These are phyloP conservation scores for Adansonia digitata DNA, from an alignment of 345 rosid species.

Conservation along the genomic window DNA sequence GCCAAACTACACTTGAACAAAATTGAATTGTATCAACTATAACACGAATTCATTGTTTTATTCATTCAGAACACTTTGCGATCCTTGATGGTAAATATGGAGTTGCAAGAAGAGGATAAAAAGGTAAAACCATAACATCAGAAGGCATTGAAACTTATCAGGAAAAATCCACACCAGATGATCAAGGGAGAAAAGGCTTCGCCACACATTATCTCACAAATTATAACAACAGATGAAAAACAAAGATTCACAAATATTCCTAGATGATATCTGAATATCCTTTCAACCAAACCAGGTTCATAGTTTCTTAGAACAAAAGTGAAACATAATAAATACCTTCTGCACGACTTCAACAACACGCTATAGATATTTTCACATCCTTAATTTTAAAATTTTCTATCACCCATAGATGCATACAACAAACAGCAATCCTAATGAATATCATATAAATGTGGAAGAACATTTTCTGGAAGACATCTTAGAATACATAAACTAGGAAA, in stretches of 20 bases:
- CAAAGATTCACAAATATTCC: not conserved
- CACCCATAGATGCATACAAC: not conserved
- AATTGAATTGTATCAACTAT: not conserved
- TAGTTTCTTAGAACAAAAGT: not conserved
- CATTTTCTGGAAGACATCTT: not conserved
- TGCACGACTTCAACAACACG: not conserved
- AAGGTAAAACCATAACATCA: not conserved
- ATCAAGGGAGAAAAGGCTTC: not conserved
- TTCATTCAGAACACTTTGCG: not conserved
- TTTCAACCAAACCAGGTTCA: not conserved
- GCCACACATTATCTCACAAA: not conserved
- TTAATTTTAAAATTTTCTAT: not conserved
- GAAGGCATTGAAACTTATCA: not conserved
- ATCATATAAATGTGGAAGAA: not conserved
- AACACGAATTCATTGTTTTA: not conserved
- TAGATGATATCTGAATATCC: constrained; percentile 1
- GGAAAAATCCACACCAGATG: not conserved
- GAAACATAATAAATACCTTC: constrained; percentile 3
- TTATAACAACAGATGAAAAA: not conserved
- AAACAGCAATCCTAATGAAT: not conserved
- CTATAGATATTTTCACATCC: not conserved
- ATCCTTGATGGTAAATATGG: not conserved
- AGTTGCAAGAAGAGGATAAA: not conserved
- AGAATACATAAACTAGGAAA: no score
- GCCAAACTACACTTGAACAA: not conserved